Evolutionary conservation across 306 rosid genomes (phyloP).

Genomic region (Lotus japonicus): DNA sequence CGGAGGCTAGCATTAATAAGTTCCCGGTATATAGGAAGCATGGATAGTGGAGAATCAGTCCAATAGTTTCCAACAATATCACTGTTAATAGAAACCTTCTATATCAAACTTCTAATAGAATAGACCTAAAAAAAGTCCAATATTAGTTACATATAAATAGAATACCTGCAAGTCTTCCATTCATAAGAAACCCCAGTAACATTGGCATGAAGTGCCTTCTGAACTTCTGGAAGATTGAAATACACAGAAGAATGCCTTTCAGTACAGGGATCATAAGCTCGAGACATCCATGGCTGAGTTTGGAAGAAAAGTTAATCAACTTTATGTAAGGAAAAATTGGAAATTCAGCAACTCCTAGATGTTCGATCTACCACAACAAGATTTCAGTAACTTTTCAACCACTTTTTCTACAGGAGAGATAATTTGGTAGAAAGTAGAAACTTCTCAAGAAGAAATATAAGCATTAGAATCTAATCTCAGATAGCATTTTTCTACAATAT

Average conservation of each 20-base stretch:
- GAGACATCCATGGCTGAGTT: constrained; percentile 92
- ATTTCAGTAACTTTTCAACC: too few relatives aligned
- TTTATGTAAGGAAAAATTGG: too few relatives aligned
- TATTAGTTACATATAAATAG: not conserved
- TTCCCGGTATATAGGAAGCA: constrained; percentile 90
- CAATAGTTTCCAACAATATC: constrained; percentile 71
- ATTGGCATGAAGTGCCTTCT: constrained; percentile 89
- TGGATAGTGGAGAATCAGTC: constrained; percentile 83
- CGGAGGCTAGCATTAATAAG: constrained; percentile 66
- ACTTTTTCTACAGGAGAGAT: too few relatives aligned
- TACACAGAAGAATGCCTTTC: constrained; percentile 71
- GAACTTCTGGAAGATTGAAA: constrained; percentile 91
- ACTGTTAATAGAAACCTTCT: constrained; percentile 34
- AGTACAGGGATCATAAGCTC: constrained; percentile 94
- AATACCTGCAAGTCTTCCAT: constrained; percentile 88
- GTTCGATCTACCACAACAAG: too few relatives aligned
- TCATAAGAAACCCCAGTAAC: constrained; percentile 63
- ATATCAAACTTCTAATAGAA: not conserved
- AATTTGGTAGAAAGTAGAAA: too few relatives aligned
- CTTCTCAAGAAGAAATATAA: too few relatives aligned
- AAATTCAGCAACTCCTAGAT: too few relatives aligned
- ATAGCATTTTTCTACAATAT: too few relatives aligned
- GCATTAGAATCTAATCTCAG: too few relatives aligned
- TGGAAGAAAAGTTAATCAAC: constrained; percentile 18
- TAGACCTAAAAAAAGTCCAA: not conserved